These are phyloP conservation scores for Globisporangium rhizosaccharum DNA, from an alignment of 352 stramenopile species.

Conservation along the genomic window DNA sequence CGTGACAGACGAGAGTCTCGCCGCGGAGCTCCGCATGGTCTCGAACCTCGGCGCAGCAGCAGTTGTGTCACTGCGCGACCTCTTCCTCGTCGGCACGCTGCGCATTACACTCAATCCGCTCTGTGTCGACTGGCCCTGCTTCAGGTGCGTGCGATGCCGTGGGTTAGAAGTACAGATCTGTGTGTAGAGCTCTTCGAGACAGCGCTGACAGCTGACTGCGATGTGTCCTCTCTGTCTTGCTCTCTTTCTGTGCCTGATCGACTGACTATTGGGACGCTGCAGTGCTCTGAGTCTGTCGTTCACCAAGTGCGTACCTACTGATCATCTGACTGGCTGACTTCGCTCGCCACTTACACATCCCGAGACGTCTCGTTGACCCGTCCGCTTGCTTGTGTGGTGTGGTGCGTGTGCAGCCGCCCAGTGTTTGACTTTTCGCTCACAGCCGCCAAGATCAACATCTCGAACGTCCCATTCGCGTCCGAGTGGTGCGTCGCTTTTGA, in stretches of 20 bases:
- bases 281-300: conserved; percentile 64
- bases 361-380: no score
- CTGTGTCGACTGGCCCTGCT: conserved; percentile 62
- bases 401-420: conserved; percentile 32
- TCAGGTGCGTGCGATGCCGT: conserved; percentile 21
- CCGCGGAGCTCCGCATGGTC: conserved; percentile 62
- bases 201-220: no score
- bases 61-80: conserved; percentile 50
- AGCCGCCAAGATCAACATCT: conserved; percentile 80
- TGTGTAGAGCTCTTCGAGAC: neutral
- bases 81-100: conserved; percentile 65
- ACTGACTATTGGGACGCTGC: neutral
- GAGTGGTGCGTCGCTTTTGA: conserved; percentile 43
- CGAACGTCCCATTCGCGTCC: conserved; percentile 75
- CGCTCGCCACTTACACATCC: neutral
- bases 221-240: neutral
- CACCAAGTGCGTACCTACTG: conserved; percentile 35
- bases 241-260: neutral
- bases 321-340: neutral
- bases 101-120: conserved; percentile 71
- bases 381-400: neutral
- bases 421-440: conserved; percentile 76
- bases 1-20: conserved; percentile 52
- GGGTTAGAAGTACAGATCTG: neutral
- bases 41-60: conserved; percentile 55